Evolutionary conservation across 805 yeast genomes (phyloP).

Genomic region (Diddensiella santjacobensis): DNA sequence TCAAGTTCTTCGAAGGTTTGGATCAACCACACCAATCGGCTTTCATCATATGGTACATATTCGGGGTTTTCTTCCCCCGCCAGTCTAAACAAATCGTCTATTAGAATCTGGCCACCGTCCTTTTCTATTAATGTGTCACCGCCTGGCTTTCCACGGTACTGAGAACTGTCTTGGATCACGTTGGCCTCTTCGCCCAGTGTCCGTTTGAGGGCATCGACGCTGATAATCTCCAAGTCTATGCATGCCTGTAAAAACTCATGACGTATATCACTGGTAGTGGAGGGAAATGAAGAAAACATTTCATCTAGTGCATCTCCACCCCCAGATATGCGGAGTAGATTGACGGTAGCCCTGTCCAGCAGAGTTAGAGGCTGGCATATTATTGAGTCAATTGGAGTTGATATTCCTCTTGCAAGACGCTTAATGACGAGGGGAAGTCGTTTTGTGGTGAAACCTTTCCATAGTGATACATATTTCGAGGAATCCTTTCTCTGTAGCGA

Average conservation of each 20-base stretch:
- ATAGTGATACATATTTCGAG: constrained; percentile 37
- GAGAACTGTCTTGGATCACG: constrained; percentile 9
- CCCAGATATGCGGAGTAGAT: constrained; percentile 36
- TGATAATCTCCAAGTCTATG: constrained; percentile 40
- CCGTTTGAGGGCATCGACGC: constrained; percentile 32
- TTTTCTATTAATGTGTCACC: constrained; percentile 18
- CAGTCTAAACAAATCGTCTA: constrained; percentile 28
- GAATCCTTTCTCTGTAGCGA: constrained; percentile 36
- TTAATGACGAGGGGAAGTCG: constrained; percentile 45
- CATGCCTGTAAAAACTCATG: constrained; percentile 49
- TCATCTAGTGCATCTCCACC: constrained; percentile 42
- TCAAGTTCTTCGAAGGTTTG: constrained; percentile 42
- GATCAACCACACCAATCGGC: constrained; percentile 51
- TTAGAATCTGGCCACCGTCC: constrained; percentile 29
- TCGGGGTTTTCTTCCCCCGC: constrained; percentile 41
- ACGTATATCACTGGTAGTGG: constrained; percentile 45
- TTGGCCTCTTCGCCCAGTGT: constrained; percentile 25
- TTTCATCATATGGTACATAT: constrained; percentile 47
- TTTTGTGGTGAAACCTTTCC: constrained; percentile 46
- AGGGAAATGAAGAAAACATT: constrained; percentile 49
- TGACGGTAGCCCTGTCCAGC: constrained; percentile 37
- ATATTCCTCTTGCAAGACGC: constrained; percentile 30
- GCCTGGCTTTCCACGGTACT: constrained; percentile 12
- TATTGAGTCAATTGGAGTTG: constrained; percentile 22
- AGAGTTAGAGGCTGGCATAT: constrained; percentile 30